Evolutionary conservation across 83 land plant species (phyloP), one percentile per base, ranked within the genome.

Genomic region (Larix sibirica): DNA sequence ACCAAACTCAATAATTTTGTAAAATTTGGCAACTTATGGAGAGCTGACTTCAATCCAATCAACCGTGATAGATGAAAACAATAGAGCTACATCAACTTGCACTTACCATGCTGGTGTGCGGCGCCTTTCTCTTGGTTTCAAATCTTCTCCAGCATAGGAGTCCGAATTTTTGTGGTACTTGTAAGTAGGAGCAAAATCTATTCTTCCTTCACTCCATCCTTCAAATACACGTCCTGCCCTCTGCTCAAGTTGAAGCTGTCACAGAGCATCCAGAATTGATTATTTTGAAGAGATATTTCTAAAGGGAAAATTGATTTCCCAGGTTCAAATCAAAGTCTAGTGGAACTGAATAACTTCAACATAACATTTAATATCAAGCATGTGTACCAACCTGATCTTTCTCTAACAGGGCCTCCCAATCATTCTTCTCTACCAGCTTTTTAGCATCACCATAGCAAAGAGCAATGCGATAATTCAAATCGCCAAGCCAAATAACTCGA

Each of bases 121-220:
- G 10, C 88, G 86, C 77, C 89, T 95, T 40, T 89, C 87, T 82
- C 90, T 89, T 14, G 92, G 82, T 63, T 85, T 90, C 12, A 85
- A 70, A 12, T 74, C 84, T 54, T 91, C 89, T 56, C 81, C 89
- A 13, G 86, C 88, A 79, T 93, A 97, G 59, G 79, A n/a, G 61
- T 97, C 95, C 6, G 99, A 90, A 68, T 95, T 87, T 47, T 86
- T 63, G 8, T 81, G 47, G 80, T 92, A 97, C 88, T 97, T 97
- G 88, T 97, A 97, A 28, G 99, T 97, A 7, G 99, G 99, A 20
- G 99, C 90, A 67, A 97, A 97, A 38, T 82, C 63, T 54, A 97
- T 97, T 44, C 54, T 81, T n/a, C 99, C 99, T 83, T 97, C 99
- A 73, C 95, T 87, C 99, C 99, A 97, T 13, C 91, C 99, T 69